phyloP scores from a whole-genome alignment of 1,139 yeast genomes.

The Taphrina betulina region DNA sequence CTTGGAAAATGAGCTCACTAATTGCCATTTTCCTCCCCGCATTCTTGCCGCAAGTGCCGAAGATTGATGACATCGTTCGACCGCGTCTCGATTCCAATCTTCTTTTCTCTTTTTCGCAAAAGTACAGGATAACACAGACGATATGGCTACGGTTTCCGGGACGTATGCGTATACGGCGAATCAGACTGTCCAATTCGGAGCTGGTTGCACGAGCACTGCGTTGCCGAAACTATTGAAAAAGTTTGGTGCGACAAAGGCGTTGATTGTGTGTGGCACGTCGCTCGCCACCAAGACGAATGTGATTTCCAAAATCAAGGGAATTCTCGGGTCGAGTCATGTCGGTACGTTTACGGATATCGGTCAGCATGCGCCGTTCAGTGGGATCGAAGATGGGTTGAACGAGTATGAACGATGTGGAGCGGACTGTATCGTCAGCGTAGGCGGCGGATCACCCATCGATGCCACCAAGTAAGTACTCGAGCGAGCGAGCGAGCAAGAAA shows the following conservation, averaged over 20 bases:
- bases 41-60: too few relatives aligned
- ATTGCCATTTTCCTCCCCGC: too few relatives aligned
- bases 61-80: too few relatives aligned
- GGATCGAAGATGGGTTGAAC: slow-evolving; percentile 19
- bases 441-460: slow-evolving; percentile 33
- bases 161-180: slow-evolving; percentile 18
- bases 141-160: neutral
- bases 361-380: slow-evolving; percentile 30
- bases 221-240: slow-evolving; percentile 12
- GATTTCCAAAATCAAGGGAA: slow-evolving; percentile 7
- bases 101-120: neutral
- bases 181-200: slow-evolving; percentile 27
- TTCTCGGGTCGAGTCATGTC: slow-evolving; percentile 15
- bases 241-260: slow-evolving; percentile 21
- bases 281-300: slow-evolving; percentile 29
- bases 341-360: slow-evolving; percentile 27
- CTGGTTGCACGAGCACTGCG: slow-evolving; percentile 11
- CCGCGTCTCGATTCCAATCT: too few relatives aligned
- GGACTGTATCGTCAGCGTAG: slow-evolving; percentile 34
- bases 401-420: slow-evolving; percentile 37
- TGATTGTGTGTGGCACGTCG: slow-evolving; percentile 49
- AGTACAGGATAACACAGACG: too few relatives aligned
- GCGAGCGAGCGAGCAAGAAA: too few relatives aligned
- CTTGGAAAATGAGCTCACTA: too few relatives aligned
- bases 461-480: too few relatives aligned